These are phyloP conservation scores for Omphalea diandra DNA, from an alignment of 441 rosid genomes.

Conservation along the genomic window DNA sequence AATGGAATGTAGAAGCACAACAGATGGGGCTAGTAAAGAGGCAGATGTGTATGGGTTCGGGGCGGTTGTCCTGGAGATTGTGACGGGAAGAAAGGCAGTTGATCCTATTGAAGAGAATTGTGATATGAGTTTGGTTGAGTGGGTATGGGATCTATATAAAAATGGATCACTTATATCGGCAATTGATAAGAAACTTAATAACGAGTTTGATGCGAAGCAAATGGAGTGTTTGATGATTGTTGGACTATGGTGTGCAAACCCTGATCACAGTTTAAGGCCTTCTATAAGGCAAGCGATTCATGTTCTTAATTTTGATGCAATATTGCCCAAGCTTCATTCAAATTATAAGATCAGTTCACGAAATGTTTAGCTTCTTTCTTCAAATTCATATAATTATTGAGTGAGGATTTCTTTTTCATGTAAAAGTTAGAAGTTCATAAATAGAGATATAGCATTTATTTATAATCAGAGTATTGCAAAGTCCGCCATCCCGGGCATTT, in stretches of 20 bases:
- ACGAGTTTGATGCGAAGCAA: constrained; percentile 27
- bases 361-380: too few relatives aligned
- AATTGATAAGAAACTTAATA: constrained; percentile 27
- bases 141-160: constrained; percentile 48
- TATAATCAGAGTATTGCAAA: too few relatives aligned
- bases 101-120: constrained; percentile 18
- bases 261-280: constrained; percentile 32
- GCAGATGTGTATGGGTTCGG: not conserved
- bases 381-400: too few relatives aligned
- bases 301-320: constrained; percentile 45
- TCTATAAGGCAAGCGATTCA: constrained; percentile 50
- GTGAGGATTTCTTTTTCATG: too few relatives aligned
- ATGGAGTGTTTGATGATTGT: too few relatives aligned
- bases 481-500: too few relatives aligned
- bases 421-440: too few relatives aligned
- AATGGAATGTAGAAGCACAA: not conserved
- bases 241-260: constrained; percentile 52
- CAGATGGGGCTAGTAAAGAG: not conserved
- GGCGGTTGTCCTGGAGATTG: not conserved
- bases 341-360: too few relatives aligned
- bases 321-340: constrained; percentile 40
- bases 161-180: constrained; percentile 20
- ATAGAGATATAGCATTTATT: too few relatives aligned
- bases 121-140: constrained; percentile 40
- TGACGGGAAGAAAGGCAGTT: constrained; percentile 34